These are phyloP conservation scores for Cladorrhinum sp. DNA, from an alignment of 2,329 filamentous ascomycete species.

Conservation along the genomic window DNA sequence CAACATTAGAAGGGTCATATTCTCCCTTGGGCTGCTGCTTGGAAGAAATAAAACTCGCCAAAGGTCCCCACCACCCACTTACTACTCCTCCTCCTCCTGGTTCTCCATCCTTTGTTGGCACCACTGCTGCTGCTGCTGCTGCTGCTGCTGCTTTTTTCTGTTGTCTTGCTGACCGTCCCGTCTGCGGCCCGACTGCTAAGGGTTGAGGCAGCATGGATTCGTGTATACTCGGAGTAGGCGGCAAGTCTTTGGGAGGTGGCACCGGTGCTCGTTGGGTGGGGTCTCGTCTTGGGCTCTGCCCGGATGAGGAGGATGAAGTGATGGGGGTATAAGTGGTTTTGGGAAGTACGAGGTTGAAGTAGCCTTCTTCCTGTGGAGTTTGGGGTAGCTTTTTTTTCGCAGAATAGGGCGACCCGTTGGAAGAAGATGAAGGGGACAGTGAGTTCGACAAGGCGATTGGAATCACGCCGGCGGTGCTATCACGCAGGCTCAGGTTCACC, in stretches of 20 bases:
- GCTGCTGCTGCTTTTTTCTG: no score
- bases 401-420: background rate
- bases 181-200: background rate
- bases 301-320: background rate
- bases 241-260: background rate
- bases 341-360: background rate
- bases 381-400: no score
- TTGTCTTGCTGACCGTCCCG: background rate
- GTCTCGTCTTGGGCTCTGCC: background rate
- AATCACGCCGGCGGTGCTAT: slow-evolving; percentile 12
- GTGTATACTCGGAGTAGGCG: background rate
- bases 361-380: background rate
- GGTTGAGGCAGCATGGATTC: slow-evolving; percentile 1
- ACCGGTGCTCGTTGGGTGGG: background rate
- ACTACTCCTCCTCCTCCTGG: background rate
- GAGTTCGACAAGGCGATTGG: slow-evolving; percentile 18
- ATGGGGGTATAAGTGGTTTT: slow-evolving; percentile 3
- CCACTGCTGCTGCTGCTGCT: no score
- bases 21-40: background rate
- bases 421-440: background rate
- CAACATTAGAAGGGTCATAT: slow-evolving; percentile 10
- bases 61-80: slow-evolving; percentile 16
- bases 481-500: background rate
- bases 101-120: background rate
- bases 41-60: slow-evolving; percentile 1